Evolutionary conservation across 257 asterid genomes (phyloP).

Genomic region (Solanum verrucosum): DNA sequence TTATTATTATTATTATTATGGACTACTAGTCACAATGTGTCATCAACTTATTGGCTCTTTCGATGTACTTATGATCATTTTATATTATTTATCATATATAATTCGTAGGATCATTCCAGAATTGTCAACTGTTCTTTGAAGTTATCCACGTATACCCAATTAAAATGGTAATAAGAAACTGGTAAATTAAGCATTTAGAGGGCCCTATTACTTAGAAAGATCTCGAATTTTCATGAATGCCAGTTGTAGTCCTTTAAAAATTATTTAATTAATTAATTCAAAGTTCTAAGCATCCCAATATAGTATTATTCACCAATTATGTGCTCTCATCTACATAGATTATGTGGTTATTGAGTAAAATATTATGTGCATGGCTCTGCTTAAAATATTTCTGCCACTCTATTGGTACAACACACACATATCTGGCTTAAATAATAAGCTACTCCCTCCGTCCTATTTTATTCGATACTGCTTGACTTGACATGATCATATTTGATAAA

Average conservation of each 20-base stretch:
- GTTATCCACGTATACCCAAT: constrained; percentile 5
- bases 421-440: background rate
- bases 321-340: constrained; percentile 4
- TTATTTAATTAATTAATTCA: background rate
- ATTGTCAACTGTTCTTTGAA: background rate
- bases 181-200: background rate
- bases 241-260: constrained; percentile 21
- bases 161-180: background rate
- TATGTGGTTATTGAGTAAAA: constrained; percentile 24
- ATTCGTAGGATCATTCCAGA: background rate
- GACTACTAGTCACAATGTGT: background rate
- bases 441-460: too few relatives aligned
- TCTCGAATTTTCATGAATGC: constrained; percentile 24
- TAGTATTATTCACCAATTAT: constrained; percentile 6
- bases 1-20: background rate
- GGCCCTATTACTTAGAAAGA: constrained; percentile 14
- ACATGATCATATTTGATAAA: too few relatives aligned
- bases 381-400: background rate
- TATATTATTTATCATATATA: background rate
- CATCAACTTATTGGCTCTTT: background rate
- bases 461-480: too few relatives aligned
- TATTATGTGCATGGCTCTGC: constrained; percentile 7
- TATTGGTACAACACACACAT: background rate
- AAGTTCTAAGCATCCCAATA: constrained; percentile 3
- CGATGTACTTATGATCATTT: background rate